Evolutionary conservation across 495 filamentous ascomycete genomes (phyloP), one percentile per base, ranked within the genome.

Genomic region (Trichodelitschia bisporula): DNA sequence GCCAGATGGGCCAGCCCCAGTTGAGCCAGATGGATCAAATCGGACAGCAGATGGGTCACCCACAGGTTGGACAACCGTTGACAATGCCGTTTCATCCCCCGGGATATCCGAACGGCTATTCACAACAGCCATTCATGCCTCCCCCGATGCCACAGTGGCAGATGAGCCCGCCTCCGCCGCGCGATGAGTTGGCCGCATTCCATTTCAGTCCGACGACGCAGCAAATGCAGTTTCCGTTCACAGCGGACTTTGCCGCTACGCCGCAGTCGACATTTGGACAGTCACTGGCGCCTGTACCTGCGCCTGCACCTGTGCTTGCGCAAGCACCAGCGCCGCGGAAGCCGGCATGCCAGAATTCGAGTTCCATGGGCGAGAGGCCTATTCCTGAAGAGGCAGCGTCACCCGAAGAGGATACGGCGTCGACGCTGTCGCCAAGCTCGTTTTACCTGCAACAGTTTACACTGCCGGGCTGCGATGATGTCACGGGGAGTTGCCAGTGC

Each of bases 401-500:
- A 15, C 26, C 33, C 16, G 33, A 36, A 20, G 25, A 37, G 17
- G 42, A 40, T 14, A 37, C 39, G 5, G 33, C 32, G 9, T 26
- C 28, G 13, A 44, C 33, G 1, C 31, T 46, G 0, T 46, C 43
- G 19, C 43, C 43, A 10, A 38, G 40, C 8, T 36, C 37, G 9
- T 46, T 30, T 27, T 35, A 39, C 30, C 32, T 40, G 19, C 35
- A 40, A 18, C 32, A 36, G 25, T 15, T 42, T 15, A 31, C 29
- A 1, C 30, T 43, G 13, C 43, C 43, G 18, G 33, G 40, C 14
- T 46, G 43, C 28, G 37, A 35, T 19, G 43, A 46, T 26, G 33
- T 26, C 2, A 41, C 32, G 13, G 43, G 43, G 11, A 38, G 32
- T 4, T 46, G 43, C 20, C 37, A 39, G 25, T 46, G 43, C 26